Base-by-base conservation (phyloP, 2,329 filamentous ascomycete species). In the Sclerotinia nivalis region DNA sequence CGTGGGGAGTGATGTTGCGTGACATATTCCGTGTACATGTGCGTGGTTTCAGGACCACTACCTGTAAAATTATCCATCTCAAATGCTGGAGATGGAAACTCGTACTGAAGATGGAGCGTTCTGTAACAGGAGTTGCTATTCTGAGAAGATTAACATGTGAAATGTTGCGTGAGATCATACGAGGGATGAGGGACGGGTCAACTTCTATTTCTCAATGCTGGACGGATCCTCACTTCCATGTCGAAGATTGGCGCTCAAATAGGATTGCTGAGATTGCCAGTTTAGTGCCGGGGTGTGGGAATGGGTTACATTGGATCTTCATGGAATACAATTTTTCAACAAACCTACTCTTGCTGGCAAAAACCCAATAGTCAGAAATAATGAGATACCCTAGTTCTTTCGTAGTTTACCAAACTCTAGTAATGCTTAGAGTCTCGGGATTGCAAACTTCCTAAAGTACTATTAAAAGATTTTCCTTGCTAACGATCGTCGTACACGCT, bases 51-150 rank as follows among this genome's bases (percentile, higher is more conserved):
- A 15, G 49, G 12, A 54, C 62, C 34, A 54, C n/a, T 66, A 34
- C n/a, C 49, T 43, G 62, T 66, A 6, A 66, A 54, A 13, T 66
- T 66, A 20, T 28, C n/a, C 62, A 66, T 66, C 18, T 28, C 13
- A 28, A 43, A 22, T 8, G 9, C 18, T 28, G 31, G 13, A 22
- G 13, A 18, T 52, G n/a, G 5, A 22, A 66, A 7, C 12, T 20
- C 8, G 20, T 22, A 4, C 34, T 43, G 62, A 52, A 43, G 4
- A 43, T 13, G 13, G 10, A 15, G 18, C 18, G 18, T 40, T 34
- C 31, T 62, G 37, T 34, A n/a, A 15, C 40, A n/a, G n/a, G 54
- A 40, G 18, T 13, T 43, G 77, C 67, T 43, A 79, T 56, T 7
- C 75, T 55, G 18, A 13, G 49, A 37, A 15, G n/a, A 49, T 50